phyloP scores from a whole-genome alignment of 2,329 filamentous ascomycete genomes.

The Scleromitrula shiraiana region DNA sequence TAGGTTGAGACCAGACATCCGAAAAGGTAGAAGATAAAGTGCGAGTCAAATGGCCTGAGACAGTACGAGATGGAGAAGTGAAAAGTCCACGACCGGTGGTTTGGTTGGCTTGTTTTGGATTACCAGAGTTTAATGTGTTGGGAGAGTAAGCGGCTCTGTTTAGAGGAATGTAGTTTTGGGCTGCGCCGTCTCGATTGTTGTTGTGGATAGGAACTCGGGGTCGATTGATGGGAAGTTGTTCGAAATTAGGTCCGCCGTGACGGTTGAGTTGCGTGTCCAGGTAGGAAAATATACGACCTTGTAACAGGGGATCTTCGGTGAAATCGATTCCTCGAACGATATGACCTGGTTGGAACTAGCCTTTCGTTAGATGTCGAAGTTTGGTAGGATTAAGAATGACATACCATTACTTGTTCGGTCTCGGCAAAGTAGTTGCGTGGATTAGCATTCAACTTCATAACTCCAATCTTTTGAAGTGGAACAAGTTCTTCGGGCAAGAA shows the following conservation, averaged over 20 bases:
- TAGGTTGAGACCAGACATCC: conserved; percentile 66
- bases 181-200: conserved; percentile 68
- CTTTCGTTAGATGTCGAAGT: neutral
- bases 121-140: conserved; percentile 57
- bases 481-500: conserved; percentile 41
- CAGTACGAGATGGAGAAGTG: conserved; percentile 50
- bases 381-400: neutral
- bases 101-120: conserved; percentile 58
- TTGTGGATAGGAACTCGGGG: conserved; percentile 28
- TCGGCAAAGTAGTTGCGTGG: conserved; percentile 52
- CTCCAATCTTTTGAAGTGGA: conserved; percentile 41
- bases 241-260: conserved; percentile 45
- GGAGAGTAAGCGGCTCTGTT: conserved; percentile 59
- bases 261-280: conserved; percentile 53
- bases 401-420: conserved; percentile 52
- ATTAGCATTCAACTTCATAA: conserved; percentile 36
- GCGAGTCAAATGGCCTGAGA: conserved; percentile 47
- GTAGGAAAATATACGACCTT: conserved; percentile 62
- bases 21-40: conserved; percentile 54
- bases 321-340: conserved; percentile 58
- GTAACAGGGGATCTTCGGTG: conserved; percentile 59
- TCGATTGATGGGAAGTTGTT: conserved; percentile 42
- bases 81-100: conserved; percentile 61
- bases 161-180: conserved; percentile 58
- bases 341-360: conserved; percentile 42